phyloP scores from a whole-genome alignment of 176 grass and related monocot genomes.

The Alopecurus myosuroides region DNA sequence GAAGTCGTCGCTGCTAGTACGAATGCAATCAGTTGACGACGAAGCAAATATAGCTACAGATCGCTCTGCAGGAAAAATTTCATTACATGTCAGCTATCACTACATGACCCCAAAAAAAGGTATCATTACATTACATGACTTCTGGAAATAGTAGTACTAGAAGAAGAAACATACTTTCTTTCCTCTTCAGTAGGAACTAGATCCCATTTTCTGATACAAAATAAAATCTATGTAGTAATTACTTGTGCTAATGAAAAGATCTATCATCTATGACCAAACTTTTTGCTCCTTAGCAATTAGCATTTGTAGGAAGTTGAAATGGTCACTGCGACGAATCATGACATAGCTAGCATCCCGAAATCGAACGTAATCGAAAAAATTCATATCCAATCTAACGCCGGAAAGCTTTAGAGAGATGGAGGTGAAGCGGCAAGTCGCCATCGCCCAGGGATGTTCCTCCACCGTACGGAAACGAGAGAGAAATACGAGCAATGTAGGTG shows the following conservation, averaged over 20 bases:
- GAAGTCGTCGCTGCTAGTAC: constrained; percentile 9
- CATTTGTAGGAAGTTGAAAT: background rate
- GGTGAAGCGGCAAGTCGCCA: background rate
- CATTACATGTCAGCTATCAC: background rate
- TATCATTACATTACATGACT: background rate
- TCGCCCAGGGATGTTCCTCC: background rate
- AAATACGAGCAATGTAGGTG: background rate
- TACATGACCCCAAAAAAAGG: background rate
- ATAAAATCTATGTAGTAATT: background rate
- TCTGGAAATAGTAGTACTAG: background rate
- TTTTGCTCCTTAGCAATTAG: background rate
- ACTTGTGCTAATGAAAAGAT: background rate
- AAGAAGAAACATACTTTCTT: background rate
- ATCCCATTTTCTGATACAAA: background rate
- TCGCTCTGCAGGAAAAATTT: constrained; percentile 24
- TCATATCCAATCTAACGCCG: background rate
- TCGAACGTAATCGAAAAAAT: background rate
- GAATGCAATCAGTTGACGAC: background rate
- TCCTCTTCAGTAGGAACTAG: background rate
- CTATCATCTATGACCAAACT: background rate
- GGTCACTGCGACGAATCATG: background rate
- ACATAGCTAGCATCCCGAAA: background rate
- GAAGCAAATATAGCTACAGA: constrained; percentile 5
- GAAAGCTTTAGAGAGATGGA: background rate
- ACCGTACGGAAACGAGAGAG: background rate